Evolutionary conservation across 257 asterid species (phyloP), one percentile per base, ranked within the genome.

Genomic region (Verbascum thapsus): DNA sequence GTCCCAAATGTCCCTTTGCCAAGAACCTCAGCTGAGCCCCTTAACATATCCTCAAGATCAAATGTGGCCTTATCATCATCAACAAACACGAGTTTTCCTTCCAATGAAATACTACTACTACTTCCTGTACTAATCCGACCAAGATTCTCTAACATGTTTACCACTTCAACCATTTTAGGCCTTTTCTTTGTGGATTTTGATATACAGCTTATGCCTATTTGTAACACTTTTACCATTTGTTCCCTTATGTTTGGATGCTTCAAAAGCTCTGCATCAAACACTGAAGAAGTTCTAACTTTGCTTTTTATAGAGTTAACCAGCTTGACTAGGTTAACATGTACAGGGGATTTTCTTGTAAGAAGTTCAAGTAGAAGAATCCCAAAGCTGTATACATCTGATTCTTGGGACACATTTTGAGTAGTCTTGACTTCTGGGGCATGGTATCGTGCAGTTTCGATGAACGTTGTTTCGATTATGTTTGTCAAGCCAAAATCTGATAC

Each of bases 371-470:
- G 62, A 37, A 74, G 47, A 69, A 75, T 19, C 9, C 80, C 80
- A 16, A 74, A 70, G 76, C 67, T 19, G 56, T 70, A 70, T 6
- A 74, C 80, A 64, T 74, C 73, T 6, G 80, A 70, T 38, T 71
- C 69, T 6, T 74, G 76, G 17, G 76, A 70, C 10, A 55, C 57
- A 32, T 53, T 26, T 18, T 1, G 42, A 17, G 66, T 20, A 23
- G 42, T 34, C 55, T 45, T 66, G 5, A 68, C 64, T 72, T 66
- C 73, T 15, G 73, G 77, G 10, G 73, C 77, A 23, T 58, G 9
- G 51, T 54, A 58, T 5, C 15, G 15, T 42, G 58, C 58, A 30
- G 15, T 34, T n/a, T 58, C 42, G 56, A 4, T 53, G 54, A 41
- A 72, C 8, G 16, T 45, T 58, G 70, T 17, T 4, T n/a, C 42